Conservation (phyloP, 768 basidiomycete species). For the Suillus americanus region DNA sequence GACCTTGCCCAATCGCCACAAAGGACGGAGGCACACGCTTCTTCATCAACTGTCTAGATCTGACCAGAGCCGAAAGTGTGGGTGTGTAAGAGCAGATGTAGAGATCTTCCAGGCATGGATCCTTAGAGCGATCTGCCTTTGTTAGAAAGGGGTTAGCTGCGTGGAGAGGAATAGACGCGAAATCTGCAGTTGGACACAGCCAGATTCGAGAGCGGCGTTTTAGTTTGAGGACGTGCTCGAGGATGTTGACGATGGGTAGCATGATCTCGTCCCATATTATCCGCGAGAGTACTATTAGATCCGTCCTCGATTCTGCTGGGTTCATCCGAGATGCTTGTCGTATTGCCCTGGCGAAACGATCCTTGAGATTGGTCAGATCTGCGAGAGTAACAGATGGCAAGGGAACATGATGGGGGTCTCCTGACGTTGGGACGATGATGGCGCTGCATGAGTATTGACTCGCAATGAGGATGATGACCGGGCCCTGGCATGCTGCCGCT, state of each 20-base stretch:
- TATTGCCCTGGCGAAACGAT: constrained; percentile 9
- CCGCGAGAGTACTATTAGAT: neutral
- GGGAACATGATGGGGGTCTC: neutral
- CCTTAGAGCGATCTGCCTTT: neutral
- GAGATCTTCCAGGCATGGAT: neutral
- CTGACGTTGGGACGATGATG: neutral
- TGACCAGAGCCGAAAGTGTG: neutral
- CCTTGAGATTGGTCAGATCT: constrained; percentile 5
- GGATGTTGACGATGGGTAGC: neutral
- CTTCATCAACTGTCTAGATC: neutral
- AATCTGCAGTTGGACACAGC: neutral
- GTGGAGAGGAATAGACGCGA: too few species aligned
- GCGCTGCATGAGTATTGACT: neutral
- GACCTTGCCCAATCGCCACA: neutral
- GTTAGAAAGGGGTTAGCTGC: neutral
- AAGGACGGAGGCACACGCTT: neutral
- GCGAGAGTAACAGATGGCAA: neutral
- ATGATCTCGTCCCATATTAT: neutral
- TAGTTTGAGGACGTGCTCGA: neutral
- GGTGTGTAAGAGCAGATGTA: neutral
- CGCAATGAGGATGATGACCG: neutral
- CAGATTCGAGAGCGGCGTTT: neutral
- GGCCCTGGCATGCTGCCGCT: neutral
- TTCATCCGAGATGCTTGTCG: neutral
- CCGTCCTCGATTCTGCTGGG: neutral